phyloP scores from a whole-genome alignment of 768 basidiomycete genomes.

The Suillus bovinus region DNA sequence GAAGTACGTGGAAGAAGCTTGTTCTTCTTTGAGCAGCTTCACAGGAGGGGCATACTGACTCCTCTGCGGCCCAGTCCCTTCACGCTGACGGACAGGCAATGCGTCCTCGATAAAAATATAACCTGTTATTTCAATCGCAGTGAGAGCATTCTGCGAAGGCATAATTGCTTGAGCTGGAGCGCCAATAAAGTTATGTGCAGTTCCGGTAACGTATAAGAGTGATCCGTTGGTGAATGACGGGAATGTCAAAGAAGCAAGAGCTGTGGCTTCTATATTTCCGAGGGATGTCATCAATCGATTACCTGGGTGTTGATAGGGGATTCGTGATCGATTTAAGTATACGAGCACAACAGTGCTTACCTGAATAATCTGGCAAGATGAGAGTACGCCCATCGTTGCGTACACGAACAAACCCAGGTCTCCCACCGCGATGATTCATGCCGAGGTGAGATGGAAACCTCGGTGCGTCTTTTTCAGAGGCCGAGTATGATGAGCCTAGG shows the following conservation, averaged over 20 bases:
- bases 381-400: conserved; percentile 53
- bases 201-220: conserved; percentile 66
- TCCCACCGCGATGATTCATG: conserved; percentile 67
- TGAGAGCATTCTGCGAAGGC: conserved; percentile 56
- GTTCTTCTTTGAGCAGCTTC: conserved; percentile 53
- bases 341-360: conserved; percentile 25
- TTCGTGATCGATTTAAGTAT: conserved; percentile 1
- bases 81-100: conserved; percentile 52
- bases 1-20: conserved; percentile 30
- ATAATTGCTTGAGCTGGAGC: conserved; percentile 44
- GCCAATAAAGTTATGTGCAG: conserved; percentile 52
- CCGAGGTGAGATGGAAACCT: conserved; percentile 59
- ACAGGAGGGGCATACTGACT: conserved; percentile 66
- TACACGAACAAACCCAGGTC: conserved; percentile 60
- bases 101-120: conserved; percentile 55
- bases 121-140: conserved; percentile 50
- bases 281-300: conserved; percentile 64
- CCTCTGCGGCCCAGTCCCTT: conserved; percentile 27
- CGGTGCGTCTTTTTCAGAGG: conserved; percentile 34
- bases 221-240: conserved; percentile 53
- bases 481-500: conserved; percentile 53
- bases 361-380: conserved; percentile 63
- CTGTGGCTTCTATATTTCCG: conserved; percentile 63
- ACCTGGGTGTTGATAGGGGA: conserved; percentile 34
- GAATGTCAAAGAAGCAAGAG: conserved; percentile 57